Conservation (phyloP, 805 yeast genomes). For the Tetrapisispora phaffii region DNA sequence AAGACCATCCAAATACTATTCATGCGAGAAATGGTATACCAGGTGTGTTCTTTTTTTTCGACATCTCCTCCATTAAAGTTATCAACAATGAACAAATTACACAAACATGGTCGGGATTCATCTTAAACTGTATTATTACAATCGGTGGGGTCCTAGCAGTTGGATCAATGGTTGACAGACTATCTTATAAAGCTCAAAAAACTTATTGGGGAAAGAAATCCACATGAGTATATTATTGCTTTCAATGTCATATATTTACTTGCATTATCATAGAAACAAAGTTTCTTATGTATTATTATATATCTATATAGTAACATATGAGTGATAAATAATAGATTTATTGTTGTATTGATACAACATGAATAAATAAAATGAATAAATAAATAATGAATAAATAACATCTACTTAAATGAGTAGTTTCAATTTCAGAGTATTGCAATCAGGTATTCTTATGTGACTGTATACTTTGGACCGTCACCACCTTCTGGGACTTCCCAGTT, state of each 20-base stretch:
- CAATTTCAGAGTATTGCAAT: no score
- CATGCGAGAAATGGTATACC: slow-evolving; percentile 89
- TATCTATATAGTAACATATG: not conserved
- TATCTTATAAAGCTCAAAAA: slow-evolving; percentile 83
- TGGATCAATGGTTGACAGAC: slow-evolving; percentile 79
- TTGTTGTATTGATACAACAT: not conserved
- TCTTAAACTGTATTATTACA: slow-evolving; percentile 76
- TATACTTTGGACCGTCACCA: slow-evolving; percentile 96
- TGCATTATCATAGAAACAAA: not conserved
- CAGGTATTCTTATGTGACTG: slow-evolving; percentile 21
- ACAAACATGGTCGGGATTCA: slow-evolving; percentile 73
- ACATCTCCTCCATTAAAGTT: slow-evolving; percentile 86
- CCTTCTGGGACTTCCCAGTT: slow-evolving; percentile 98
- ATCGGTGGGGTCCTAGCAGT: slow-evolving; percentile 93
- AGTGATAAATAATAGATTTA: not conserved
- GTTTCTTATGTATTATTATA: not conserved
- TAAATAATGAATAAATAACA: slow-evolving; percentile 1
- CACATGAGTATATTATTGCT: slow-evolving; percentile 1
- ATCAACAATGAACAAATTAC: slow-evolving; percentile 63
- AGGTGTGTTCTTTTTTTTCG: slow-evolving; percentile 78
- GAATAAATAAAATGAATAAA: slow-evolving; percentile 5
- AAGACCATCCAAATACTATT: slow-evolving; percentile 77
- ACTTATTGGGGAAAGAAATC: slow-evolving; percentile 38
- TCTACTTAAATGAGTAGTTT: no score
- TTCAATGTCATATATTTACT: not conserved